A percentile compares a stretch with the other conserved stretches of the same genome.
These are phyloP conservation scores for Aphanomyces astaci DNA, from an alignment of 352 stramenopile species.

Conservation along the genomic window DNA sequence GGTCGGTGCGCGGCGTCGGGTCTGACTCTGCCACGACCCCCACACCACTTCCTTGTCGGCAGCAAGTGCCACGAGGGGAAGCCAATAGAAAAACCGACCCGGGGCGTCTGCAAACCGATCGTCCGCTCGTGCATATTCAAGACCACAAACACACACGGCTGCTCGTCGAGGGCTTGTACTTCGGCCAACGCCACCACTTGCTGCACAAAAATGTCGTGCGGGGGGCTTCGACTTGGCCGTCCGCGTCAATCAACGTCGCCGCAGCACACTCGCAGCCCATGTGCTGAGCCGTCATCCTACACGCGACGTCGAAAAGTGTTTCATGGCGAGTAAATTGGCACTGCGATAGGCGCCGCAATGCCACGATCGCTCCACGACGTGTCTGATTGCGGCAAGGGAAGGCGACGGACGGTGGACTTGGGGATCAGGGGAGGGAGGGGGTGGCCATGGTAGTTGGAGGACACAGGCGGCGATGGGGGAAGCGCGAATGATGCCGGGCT, in stretches of 20 bases:
- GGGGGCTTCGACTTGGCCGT: too few species aligned
- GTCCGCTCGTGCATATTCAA: neutral
- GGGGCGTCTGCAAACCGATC: neutral
- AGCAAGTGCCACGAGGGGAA: neutral
- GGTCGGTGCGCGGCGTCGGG: neutral
- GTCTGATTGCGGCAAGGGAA: too few species aligned
- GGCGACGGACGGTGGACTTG: too few species aligned
- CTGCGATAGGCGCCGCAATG: neutral
- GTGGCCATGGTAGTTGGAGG: too few species aligned
- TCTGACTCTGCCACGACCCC: slow-evolving; percentile 5
- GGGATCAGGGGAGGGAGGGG: too few species aligned
- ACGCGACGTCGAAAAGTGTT: neutral
- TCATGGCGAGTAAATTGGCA: neutral
- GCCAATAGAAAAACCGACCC: neutral
- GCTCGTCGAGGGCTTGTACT: neutral
- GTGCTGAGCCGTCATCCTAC: neutral
- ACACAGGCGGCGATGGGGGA: too few species aligned
- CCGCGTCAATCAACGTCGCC: neutral
- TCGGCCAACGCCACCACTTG: neutral
- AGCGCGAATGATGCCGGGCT: neutral
- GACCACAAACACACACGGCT: neutral
- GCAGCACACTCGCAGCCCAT: neutral
- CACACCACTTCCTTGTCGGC: neutral
- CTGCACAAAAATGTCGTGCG: neutral
- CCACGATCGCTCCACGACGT: neutral